Base-by-base conservation (phyloP, 768 basidiomycete genomes). In the Ramaria sp. region DNA sequence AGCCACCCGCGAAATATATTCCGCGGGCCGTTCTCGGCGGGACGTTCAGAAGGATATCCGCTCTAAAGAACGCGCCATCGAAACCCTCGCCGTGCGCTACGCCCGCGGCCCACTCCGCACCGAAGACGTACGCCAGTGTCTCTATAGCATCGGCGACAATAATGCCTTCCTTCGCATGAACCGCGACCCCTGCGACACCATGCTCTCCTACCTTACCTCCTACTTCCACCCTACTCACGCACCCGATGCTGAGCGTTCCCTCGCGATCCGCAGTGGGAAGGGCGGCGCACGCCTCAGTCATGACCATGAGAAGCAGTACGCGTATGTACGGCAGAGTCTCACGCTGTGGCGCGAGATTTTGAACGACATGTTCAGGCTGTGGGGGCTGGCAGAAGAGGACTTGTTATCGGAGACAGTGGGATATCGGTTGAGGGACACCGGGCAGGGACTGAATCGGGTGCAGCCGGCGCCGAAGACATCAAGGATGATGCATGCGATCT, bases 91-190 rank as follows among this genome's bases (percentile, higher is more conserved):
- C 1, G 50, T 71, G 20, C 79, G 77, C 34, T 89, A 88, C 62
- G 71, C 77, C 27, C 69, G 73, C 16, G 25, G 51, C 10, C 77
- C 75, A 5, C 73, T 88, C 18, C 69, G 73, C 12, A 81, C 81
- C 59, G 88, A 91, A 62, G 68, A 74, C 45, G 70, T 88, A 9
- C 76, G 83, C 28, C 85, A 89, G 63, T 90, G 88, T 63, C 66
- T 92, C 48, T 92, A 91, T 65, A 87, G 84, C 61, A 90, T 92
- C 49, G 89, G 89, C 2, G 89, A 92, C 66, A 92, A 92, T 62
- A 87, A 91, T 63, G 86, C 89, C 10, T 92, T 92, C 74, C 69
- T 91, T 58, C 79, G 89, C 27, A 79, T 78, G 52, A 91, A 92
- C 60, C 85, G 89, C 37, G 89, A 92, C 63, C 89, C 89, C 47